Evolutionary conservation across 2,329 filamentous ascomycete genomes (phyloP), one percentile per base, ranked within the genome.

Genomic region (Mycosphaerella sp.): DNA sequence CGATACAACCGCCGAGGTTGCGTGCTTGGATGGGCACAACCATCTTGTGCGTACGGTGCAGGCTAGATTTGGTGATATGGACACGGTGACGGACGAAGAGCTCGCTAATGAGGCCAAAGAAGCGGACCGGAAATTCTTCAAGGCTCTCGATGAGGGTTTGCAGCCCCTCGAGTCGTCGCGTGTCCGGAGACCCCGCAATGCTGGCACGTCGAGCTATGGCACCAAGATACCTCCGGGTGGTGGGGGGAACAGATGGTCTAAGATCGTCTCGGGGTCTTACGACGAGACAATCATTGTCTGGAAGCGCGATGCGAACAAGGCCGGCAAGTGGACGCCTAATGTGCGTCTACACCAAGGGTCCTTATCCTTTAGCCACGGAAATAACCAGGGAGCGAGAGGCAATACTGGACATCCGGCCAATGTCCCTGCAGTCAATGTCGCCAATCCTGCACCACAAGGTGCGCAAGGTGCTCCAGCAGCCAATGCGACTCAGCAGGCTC

Each of bases 191-290:
- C 37, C 49, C 17, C 69, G 73, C 28, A 89, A 89, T 53, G 80
- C 86, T 9, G 89, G 88, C 1, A 84, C 95, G 40, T 82, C 82
- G 50, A 86, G 87, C 0, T 82, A 87, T 44, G 90, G 90, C 0
- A 88, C 90, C 13, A 93, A 87, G 65, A 76, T 97, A 2, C 91
- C 91, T 1, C 90, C 91, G 0, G 91, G 91, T 10, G 90, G 91
- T 18, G 91, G 91, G 35, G 89, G 91, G 21, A 88, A 88, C 63
- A 84, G 79, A 59, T 96, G 91, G 74, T 89, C 86, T 8, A 84
- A 90, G n/a, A 98, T 98, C 53, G 89, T 98, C 3, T 96, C 90
- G 6, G 93, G 93, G 2, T 95, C 89, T 0, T 98, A 98, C 61
- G 93, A 98, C 61, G 89, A 95, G 71, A 90, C 84, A 9, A 89